phyloP scores from a whole-genome alignment of 2,329 filamentous ascomycete species.

The Daldinia eschscholtzii region DNA sequence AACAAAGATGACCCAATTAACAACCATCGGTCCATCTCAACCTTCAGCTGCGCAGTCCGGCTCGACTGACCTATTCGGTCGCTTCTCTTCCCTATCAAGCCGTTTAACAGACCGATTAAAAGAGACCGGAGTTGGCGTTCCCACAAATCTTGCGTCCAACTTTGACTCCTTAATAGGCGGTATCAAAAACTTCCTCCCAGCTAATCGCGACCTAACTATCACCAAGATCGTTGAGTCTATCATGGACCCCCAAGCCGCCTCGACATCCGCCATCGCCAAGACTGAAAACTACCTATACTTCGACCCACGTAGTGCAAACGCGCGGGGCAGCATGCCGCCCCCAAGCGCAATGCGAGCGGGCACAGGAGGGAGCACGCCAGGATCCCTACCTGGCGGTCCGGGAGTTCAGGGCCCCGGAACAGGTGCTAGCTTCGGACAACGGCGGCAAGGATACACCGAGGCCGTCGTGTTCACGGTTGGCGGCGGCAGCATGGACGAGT shows the following conservation, averaged over 20 bases:
- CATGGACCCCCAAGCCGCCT: conserved; percentile 94
- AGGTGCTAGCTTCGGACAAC: conserved; percentile 88
- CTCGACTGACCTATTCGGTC: conserved; percentile 87
- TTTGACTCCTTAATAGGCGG: conserved; percentile 95
- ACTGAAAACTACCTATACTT: conserved; percentile 98
- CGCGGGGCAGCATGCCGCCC: conserved; percentile 89
- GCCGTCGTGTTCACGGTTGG: conserved; percentile 95
- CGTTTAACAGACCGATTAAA: conserved; percentile 94
- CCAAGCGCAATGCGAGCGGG: conserved; percentile 71
- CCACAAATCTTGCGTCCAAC: conserved; percentile 76
- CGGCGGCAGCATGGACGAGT: conserved; percentile 98
- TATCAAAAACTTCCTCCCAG: conserved; percentile 98
- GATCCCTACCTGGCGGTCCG: conserved; percentile 59
- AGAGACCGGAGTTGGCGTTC: conserved; percentile 82
- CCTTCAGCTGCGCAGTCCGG: conserved; percentile 70
- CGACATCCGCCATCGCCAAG: conserved; percentile 92
- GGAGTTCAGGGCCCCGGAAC: conserved; percentile 71
- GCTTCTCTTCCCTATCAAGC: conserved; percentile 91
- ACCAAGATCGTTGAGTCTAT: conserved; percentile 98
- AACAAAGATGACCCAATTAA: conserved; percentile 98
- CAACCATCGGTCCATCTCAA: conserved; percentile 82
- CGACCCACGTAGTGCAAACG: conserved; percentile 92
- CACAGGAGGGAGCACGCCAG: conserved; percentile 55
- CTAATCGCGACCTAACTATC: conserved; percentile 92
- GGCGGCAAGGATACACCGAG: conserved; percentile 89